These are phyloP conservation scores for Iris macrosiphon DNA, from an alignment of 106 monocot species.

Conservation along the genomic window DNA sequence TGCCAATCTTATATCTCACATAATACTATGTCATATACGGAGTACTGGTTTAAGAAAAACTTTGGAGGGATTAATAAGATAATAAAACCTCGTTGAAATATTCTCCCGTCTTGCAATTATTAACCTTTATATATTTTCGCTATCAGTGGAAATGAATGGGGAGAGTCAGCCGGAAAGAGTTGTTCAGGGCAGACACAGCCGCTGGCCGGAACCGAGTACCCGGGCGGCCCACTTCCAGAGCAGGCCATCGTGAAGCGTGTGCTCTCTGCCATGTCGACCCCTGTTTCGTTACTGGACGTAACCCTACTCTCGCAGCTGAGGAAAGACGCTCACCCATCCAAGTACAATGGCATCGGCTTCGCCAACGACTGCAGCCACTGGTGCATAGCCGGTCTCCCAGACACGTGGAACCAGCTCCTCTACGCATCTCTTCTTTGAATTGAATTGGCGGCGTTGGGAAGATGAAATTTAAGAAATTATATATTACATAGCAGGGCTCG, in stretches of 20 bases:
- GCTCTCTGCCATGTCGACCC: constrained; percentile 8
- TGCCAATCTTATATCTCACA: no score
- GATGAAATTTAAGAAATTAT: no score
- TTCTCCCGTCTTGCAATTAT: no score
- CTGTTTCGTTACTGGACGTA: constrained; percentile 16
- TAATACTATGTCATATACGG: no score
- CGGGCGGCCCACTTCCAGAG: constrained; percentile 14
- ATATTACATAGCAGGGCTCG: no score
- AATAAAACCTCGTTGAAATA: no score
- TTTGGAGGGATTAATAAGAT: no score
- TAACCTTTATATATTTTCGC: no score
- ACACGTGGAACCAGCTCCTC: constrained; percentile 14
- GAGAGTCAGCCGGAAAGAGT: background rate
- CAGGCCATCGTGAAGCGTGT: constrained; percentile 14
- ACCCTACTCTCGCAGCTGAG: constrained; percentile 28
- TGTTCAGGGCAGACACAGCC: constrained; percentile 21
- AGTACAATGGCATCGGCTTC: constrained; percentile 13
- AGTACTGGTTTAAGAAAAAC: no score
- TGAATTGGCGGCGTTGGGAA: background rate
- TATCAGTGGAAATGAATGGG: constrained; percentile 33
- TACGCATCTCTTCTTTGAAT: constrained; percentile 9
- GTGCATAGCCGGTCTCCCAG: constrained; percentile 28
- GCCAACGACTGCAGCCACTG: constrained; percentile 32
- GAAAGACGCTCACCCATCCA: constrained; percentile 25
- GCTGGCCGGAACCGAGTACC: constrained; percentile 4